Evolutionary conservation across 306 rosid genomes (phyloP).

Genomic region (Glycine soja): DNA sequence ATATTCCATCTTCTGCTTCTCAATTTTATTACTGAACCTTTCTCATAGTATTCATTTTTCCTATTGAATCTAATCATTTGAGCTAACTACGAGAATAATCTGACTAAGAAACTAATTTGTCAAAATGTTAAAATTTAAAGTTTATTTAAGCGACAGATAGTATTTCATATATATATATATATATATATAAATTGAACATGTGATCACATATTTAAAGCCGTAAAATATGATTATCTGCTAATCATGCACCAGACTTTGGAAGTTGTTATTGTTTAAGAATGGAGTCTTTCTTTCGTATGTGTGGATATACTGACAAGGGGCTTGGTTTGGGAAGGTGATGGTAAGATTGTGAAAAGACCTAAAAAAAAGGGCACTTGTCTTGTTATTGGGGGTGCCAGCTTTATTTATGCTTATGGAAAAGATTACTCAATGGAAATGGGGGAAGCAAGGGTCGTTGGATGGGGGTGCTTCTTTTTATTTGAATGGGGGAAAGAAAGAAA

Average conservation of each 20-base stretch:
- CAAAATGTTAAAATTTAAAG: background rate
- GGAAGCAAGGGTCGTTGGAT: conserved; percentile 16
- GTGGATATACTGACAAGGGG: conserved; percentile 41
- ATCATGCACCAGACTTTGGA: background rate
- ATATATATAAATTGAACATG: background rate
- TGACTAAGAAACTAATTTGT: too few relatives aligned
- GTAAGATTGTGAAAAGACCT: conserved; percentile 36
- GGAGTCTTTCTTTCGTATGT: background rate
- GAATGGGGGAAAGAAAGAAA: conserved; percentile 32
- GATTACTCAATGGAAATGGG: conserved; percentile 41
- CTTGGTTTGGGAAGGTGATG: conserved; percentile 42
- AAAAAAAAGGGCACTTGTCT: conserved; percentile 39
- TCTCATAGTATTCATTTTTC: background rate
- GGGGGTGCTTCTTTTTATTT: conserved; percentile 41
- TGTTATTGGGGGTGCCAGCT: conserved; percentile 44
- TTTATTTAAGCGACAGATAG: background rate
- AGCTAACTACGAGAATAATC: too few relatives aligned
- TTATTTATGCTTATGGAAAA: conserved; percentile 36
- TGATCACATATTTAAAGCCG: background rate
- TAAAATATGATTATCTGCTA: background rate
- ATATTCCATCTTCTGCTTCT: conserved; percentile 41
- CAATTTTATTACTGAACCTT: background rate
- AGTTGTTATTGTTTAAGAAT: background rate
- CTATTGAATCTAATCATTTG: too few relatives aligned
- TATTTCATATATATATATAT: background rate